Base-by-base conservation (phyloP, 352 stramenopile genomes). In the Phytophthora citrophthora region DNA sequence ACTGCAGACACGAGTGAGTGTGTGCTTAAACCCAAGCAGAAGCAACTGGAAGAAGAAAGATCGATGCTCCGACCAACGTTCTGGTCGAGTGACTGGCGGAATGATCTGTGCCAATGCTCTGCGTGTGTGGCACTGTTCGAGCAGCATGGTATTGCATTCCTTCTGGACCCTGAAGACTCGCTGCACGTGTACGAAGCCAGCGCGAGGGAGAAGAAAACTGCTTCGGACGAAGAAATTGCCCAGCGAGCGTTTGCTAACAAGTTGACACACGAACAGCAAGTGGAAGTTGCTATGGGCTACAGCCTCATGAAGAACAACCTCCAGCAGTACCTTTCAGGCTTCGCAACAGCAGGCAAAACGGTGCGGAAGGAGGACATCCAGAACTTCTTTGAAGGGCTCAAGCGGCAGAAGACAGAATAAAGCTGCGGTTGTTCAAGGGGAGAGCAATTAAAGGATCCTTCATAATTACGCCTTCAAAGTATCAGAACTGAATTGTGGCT, bases 261-360 rank as follows among this genome's bases (percentile, higher is more conserved):
- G 31, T 63, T 93, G 7, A 83, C 76, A 2, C 84, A 93, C 46
- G 74, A 89, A 51, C 81, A 91, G 65, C 82, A 91, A 63, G 70
- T 93, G 45, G 84, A 93, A 53, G 83, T 93, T 68, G 84, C 81
- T 1, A 77, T 86, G 34, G 84, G 81, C 16, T 90, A 90, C 64
- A 81, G 74, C 38, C 70, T 83, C 72, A 91, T 93, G 81, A 89
- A 89, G 31, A 81, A 68, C 48, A 86, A 81, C 32, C 68, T 93
- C 23, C 80, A 91, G 66, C 65, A 78, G 41, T 93, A 88, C 47
- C 72, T 93, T 10, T 51, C 74, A 16, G 72, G 54, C 15, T 93
- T 91, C 68, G 84, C 84, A 5, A 57, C 78, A 31, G 65, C 67
- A 29, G 75, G 74, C 13, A 89, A 89, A 62, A 91, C 82, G 1